Conservation (phyloP, 169 alveolate species). For the Cryptosporidium tyzzeri region DNA sequence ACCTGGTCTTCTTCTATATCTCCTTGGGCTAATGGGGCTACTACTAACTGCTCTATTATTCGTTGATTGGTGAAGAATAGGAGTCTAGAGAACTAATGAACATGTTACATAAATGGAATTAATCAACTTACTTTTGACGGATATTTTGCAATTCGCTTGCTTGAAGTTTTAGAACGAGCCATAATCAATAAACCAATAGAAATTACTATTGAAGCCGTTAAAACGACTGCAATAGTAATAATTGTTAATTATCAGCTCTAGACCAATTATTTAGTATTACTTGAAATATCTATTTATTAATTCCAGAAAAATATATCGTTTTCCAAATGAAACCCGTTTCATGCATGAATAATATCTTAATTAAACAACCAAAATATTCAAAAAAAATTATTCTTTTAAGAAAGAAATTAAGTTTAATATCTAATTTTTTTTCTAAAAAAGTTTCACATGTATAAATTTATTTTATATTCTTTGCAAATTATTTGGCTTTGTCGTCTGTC, state of each 20-base stretch:
- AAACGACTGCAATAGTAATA: constrained; percentile 4
- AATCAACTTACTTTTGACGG: constrained; percentile 58
- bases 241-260: not conserved
- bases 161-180: constrained; percentile 76
- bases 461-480: constrained; percentile 14
- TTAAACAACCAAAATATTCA: not conserved
- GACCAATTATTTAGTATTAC: not conserved
- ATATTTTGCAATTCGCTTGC: constrained; percentile 53
- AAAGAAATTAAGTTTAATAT: not conserved
- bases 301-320: not conserved
- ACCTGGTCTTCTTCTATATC: constrained; percentile 76
- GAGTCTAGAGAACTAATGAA: constrained; percentile 15
- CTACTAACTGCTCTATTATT: constrained; percentile 32
- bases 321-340: not conserved
- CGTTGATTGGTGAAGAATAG: constrained; percentile 59
- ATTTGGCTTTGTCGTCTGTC: constrained; percentile 65
- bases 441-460: not conserved
- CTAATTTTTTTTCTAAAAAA: not conserved
- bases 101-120: not conserved
- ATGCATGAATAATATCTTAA: constrained; percentile 1
- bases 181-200: not conserved
- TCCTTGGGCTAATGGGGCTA: constrained; percentile 57
- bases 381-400: not conserved
- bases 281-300: constrained; percentile 22
- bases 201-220: constrained; percentile 27